Conservation (phyloP, 2,329 filamentous ascomycete species). For the Aspergillus pseudotamarii region DNA sequence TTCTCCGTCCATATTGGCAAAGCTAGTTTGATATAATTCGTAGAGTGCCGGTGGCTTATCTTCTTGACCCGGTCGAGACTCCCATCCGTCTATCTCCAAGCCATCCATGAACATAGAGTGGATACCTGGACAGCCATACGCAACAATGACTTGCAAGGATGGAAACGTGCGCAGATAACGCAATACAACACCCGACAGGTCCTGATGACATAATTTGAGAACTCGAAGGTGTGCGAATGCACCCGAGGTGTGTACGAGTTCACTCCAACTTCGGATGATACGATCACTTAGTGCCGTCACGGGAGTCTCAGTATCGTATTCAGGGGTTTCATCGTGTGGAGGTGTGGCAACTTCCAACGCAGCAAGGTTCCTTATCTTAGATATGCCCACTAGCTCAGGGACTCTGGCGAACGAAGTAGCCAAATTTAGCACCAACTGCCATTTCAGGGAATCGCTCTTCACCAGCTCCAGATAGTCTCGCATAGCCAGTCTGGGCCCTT, state of each 20-base stretch:
- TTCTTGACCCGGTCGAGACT: constrained; percentile 1
- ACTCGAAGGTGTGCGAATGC: constrained; percentile 44
- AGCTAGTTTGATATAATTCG: constrained; percentile 19
- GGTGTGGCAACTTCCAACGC: constrained; percentile 40
- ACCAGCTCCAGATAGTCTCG: constrained; percentile 40
- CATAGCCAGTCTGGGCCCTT: constrained; percentile 32
- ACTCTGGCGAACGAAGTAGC: constrained; percentile 33
- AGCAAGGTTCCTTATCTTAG: constrained; percentile 43
- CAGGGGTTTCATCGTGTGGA: constrained; percentile 12
- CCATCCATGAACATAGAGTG: constrained; percentile 22
- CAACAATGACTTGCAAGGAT: constrained; percentile 37
- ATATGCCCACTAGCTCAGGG: constrained; percentile 42
- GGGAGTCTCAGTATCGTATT: constrained; percentile 15
- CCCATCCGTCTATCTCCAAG: constrained; percentile 32
- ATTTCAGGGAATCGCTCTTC: constrained; percentile 33
- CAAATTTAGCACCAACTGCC: constrained; percentile 41
- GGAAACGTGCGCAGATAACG: constrained; percentile 39
- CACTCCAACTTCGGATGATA: constrained; percentile 45
- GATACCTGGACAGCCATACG: constrained; percentile 35
- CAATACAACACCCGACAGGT: constrained; percentile 35
- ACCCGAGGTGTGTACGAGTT: constrained; percentile 32
- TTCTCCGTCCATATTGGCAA: not conserved
- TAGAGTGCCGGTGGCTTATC: constrained; percentile 17
- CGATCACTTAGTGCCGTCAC: constrained; percentile 39
- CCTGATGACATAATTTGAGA: constrained; percentile 39